phyloP scores from a whole-genome alignment of 1,284 basidiomycete genomes.

The Thecaphora frezii region DNA sequence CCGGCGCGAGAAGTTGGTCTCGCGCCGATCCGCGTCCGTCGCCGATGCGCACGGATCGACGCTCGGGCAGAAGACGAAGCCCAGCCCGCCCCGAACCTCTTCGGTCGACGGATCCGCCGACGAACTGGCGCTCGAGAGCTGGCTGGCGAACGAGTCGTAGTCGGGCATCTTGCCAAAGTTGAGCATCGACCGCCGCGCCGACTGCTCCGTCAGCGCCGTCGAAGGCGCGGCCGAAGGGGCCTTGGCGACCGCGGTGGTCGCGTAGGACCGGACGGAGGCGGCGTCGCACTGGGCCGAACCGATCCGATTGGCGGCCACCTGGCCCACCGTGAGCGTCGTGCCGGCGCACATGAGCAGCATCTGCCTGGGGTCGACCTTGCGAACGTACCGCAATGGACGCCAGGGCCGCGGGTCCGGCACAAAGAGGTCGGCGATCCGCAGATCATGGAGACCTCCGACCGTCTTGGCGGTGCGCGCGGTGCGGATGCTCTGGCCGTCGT shows the following conservation, averaged over 20 bases:
- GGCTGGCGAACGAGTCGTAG: conserved; percentile 26
- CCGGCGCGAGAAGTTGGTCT: conserved; percentile 47
- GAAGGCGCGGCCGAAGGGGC: conserved; percentile 12
- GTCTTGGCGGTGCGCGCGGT: conserved; percentile 2
- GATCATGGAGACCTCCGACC: conserved; percentile 3
- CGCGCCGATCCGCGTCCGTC: conserved; percentile 24
- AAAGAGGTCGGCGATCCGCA: conserved; percentile 42
- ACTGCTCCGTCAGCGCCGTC: conserved; percentile 21
- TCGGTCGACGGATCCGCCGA: conserved; percentile 2
- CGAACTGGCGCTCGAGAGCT: conserved; percentile 4
- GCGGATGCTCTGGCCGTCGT: conserved; percentile 18
- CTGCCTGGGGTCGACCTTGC: conserved; percentile 54
- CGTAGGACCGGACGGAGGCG: conserved; percentile 8
- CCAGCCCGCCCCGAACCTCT: conserved; percentile 36
- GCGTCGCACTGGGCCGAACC: conserved; percentile 8
- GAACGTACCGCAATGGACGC: conserved; percentile 51
- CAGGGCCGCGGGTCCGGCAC: conserved; percentile 50
- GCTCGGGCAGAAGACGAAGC: conserved; percentile 38
- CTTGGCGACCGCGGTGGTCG: conserved; percentile 5
- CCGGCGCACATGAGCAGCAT: conserved; percentile 51
- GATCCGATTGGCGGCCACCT: conserved; percentile 28
- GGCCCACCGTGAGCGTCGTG: conserved; percentile 28
- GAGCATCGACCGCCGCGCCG: conserved; percentile 26
- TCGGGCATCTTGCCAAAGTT: conserved; percentile 30
- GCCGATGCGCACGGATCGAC: conserved; percentile 18